Evolutionary conservation across 208 protist genomes (phyloP), one percentile per base, ranked within the genome.

Genomic region (Acanthamoeba rhysodes): DNA sequence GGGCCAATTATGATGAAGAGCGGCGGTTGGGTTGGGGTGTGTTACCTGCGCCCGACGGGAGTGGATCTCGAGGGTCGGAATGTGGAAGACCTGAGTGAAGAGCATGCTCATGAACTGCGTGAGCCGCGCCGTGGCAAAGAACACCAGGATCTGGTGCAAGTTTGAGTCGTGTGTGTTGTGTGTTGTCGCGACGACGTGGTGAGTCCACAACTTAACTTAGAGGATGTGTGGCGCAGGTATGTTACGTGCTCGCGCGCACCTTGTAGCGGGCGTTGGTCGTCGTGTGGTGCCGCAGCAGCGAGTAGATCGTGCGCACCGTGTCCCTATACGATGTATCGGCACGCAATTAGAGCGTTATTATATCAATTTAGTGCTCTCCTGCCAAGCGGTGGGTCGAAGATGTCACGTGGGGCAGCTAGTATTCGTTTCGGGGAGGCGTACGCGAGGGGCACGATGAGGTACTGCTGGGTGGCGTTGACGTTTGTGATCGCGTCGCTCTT

Each of bases 71-170:
- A 99, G 97, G 64, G 99, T 99, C 10, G 99, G 99, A 45, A 99
- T 98, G 97, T 99, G 98, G 91, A 99, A 99, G 98, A 99, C 99
- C 7, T 76, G 32, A 97, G 99, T 99, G 95, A 99, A 98, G 7
- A 99, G 97, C 96, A 99, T 99, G 88, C 99, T 98, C 97, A 99
- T 98, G 97, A 99, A 99, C 97, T 99, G 99, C 62, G 99, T 99
- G 76, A 98, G 98, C 96, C 99, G 99, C 96, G 99, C 99, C 66
- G 98, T 99, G 93, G 98, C 99, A 85, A 99, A 99, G 97, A 99
- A 99, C 90, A 99, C 99, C 95, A 99, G 99, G 55, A 99, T 97
- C 85, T 99, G 98, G 96, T 96, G 99, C 99, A 4, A 99, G 97
- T 27, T 50, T 16, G 20, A 82, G n/a, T 2, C 45, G 45, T 4